Conservation (phyloP, 495 filamentous ascomycete genomes). For the Annulohypoxylon stygium region DNA sequence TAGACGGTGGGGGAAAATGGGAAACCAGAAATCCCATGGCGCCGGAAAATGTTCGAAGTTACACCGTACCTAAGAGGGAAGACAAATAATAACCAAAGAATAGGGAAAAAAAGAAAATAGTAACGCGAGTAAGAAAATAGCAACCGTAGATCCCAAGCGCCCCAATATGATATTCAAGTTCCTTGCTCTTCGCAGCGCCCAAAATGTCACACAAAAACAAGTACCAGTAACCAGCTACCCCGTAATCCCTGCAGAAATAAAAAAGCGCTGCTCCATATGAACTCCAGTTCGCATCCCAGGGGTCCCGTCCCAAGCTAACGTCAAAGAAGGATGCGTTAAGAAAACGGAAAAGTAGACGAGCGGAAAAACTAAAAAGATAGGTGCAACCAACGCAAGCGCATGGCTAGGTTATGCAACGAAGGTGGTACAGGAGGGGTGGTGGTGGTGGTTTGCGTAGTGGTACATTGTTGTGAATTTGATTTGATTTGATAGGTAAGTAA, state of each 20-base stretch:
- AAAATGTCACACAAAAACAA: conserved; percentile 28
- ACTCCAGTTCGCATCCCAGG: conserved; percentile 47
- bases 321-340: conserved; percentile 26
- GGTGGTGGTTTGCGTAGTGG: neutral
- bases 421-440: conserved; percentile 33
- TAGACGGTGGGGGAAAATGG: conserved; percentile 14
- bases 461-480: too few species aligned
- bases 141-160: conserved; percentile 41
- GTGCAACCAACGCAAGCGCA: conserved; percentile 35
- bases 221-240: conserved; percentile 21
- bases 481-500: neutral
- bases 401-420: conserved; percentile 34
- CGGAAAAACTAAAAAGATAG: conserved; percentile 7
- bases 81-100: neutral
- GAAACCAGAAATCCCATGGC: conserved; percentile 3
- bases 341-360: conserved; percentile 6
- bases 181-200: conserved; percentile 42
- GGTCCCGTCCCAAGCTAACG: conserved; percentile 31
- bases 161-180: conserved; percentile 42
- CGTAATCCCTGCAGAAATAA: conserved; percentile 29
- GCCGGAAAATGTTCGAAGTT: conserved; percentile 21
- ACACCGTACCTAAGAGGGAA: conserved; percentile 13
- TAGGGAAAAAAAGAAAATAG: neutral
- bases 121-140: conserved; percentile 5
- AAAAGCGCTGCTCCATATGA: conserved; percentile 37